Evolutionary conservation across 306 rosid genomes (phyloP).

Genomic region (Glycyrrhiza uralensis): DNA sequence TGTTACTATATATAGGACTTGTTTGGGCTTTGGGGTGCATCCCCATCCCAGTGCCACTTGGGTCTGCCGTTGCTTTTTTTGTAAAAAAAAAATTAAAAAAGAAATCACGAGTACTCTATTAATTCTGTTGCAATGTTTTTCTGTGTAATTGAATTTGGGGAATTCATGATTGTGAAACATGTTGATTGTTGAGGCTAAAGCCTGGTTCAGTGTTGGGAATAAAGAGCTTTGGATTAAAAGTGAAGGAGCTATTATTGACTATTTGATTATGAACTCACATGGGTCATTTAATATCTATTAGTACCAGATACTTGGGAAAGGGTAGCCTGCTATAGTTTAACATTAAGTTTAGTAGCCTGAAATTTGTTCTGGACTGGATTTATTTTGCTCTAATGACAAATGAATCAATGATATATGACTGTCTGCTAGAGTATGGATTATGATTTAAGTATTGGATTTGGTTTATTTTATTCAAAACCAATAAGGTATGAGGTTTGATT

Average conservation of each 20-base stretch:
- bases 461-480: neutral
- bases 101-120: neutral
- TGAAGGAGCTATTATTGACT: neutral
- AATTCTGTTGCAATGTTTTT: neutral
- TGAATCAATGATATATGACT: constrained; percentile 1
- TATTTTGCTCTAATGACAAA: constrained; percentile 3
- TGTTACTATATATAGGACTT: neutral
- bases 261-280: neutral
- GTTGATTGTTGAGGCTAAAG: constrained; percentile 16
- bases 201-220: neutral
- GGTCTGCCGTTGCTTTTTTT: too few species aligned
- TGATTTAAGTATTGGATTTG: constrained; percentile 1
- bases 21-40: neutral
- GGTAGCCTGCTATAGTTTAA: neutral
- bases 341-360: neutral
- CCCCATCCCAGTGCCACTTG: neutral
- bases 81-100: too few species aligned
- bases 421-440: neutral
- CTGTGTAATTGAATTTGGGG: constrained; percentile 9
- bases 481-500: constrained; percentile 6
- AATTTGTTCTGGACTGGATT: constrained; percentile 8
- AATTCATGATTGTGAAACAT: neutral
- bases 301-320: neutral
- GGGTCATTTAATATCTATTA: neutral
- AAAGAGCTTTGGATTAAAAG: neutral